phyloP scores from a whole-genome alignment of 768 basidiomycete genomes.

The Boletus rubropictus region DNA sequence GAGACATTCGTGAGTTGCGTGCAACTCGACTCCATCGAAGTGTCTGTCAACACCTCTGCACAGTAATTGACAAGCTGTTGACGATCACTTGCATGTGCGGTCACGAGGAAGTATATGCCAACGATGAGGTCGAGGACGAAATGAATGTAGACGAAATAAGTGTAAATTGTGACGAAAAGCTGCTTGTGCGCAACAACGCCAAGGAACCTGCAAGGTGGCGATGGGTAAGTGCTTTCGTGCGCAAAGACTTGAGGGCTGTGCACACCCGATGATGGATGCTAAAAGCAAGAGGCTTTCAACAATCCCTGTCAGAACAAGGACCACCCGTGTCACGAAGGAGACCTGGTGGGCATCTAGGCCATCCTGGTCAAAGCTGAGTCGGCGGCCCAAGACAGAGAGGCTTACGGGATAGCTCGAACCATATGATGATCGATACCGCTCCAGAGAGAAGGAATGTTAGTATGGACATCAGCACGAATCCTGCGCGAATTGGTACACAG shows the following conservation, averaged over 20 bases:
- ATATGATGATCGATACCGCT: slow-evolving; percentile 46
- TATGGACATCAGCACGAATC: slow-evolving; percentile 51
- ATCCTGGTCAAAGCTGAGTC: neutral
- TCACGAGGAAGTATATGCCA: slow-evolving; percentile 46
- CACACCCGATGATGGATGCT: slow-evolving; percentile 53
- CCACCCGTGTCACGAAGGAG: slow-evolving; percentile 30
- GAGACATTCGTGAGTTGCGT: slow-evolving; percentile 37
- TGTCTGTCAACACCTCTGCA: slow-evolving; percentile 37
- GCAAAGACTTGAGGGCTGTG: neutral
- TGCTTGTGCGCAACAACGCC: slow-evolving; percentile 62
- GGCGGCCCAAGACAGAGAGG: slow-evolving; percentile 2
- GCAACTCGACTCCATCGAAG: slow-evolving; percentile 42
- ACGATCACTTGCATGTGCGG: slow-evolving; percentile 42
- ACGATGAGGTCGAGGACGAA: slow-evolving; percentile 50
- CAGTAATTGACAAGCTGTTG: slow-evolving; percentile 43
- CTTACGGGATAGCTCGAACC: slow-evolving; percentile 60
- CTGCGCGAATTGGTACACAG: slow-evolving; percentile 57
- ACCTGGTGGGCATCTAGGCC: slow-evolving; percentile 31
- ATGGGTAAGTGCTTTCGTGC: neutral
- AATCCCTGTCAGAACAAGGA: slow-evolving; percentile 46
- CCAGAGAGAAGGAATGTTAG: slow-evolving; percentile 52
- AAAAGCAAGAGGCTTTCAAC: slow-evolving; percentile 50
- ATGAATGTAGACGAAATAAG: slow-evolving; percentile 53
- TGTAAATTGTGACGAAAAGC: slow-evolving; percentile 50
- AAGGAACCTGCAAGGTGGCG: slow-evolving; percentile 41